Conservation (phyloP, 306 rosid species). For the Spatholobus suberectus region DNA sequence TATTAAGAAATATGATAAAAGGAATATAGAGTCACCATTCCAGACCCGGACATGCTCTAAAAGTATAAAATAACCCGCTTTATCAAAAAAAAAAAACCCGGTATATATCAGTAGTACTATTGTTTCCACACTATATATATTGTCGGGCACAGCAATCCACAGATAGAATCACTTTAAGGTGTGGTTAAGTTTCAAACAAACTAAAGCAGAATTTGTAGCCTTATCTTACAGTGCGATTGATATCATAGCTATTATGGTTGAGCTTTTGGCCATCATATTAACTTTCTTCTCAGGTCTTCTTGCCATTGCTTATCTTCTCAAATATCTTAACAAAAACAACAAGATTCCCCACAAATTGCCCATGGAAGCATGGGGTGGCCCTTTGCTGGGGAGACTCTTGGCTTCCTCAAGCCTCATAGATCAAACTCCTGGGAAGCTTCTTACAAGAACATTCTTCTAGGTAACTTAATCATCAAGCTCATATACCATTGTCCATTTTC, state of each 20-base stretch:
- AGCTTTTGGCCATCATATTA: slow-evolving; percentile 28
- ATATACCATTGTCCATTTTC: neutral
- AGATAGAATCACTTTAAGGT: neutral
- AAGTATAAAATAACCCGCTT: no score
- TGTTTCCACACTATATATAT: no score
- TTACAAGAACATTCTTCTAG: slow-evolving; percentile 65
- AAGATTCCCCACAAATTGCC: slow-evolving; percentile 42
- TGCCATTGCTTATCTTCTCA: slow-evolving; percentile 52
- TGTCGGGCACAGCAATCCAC: neutral
- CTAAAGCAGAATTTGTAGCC: neutral
- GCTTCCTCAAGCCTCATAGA: slow-evolving; percentile 72
- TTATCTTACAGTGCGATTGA: slow-evolving; percentile 5
- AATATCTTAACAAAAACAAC: slow-evolving; percentile 11
- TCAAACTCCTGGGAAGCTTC: slow-evolving; percentile 71
- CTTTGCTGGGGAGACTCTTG: slow-evolving; percentile 65
- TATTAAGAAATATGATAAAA: no score
- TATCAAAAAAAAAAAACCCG: no score
- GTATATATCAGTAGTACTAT: no score
- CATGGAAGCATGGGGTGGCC: slow-evolving; percentile 84
- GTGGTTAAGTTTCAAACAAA: neutral
- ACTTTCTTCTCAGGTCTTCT: slow-evolving; percentile 42
- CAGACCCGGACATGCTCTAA: no score
- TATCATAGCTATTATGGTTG: slow-evolving; percentile 46
- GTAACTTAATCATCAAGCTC: slow-evolving; percentile 40
- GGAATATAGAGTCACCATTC: no score